Evolutionary conservation across 306 rosid species (phyloP), one percentile per base, ranked within the genome.

Genomic region (Dryas octopetala): DNA sequence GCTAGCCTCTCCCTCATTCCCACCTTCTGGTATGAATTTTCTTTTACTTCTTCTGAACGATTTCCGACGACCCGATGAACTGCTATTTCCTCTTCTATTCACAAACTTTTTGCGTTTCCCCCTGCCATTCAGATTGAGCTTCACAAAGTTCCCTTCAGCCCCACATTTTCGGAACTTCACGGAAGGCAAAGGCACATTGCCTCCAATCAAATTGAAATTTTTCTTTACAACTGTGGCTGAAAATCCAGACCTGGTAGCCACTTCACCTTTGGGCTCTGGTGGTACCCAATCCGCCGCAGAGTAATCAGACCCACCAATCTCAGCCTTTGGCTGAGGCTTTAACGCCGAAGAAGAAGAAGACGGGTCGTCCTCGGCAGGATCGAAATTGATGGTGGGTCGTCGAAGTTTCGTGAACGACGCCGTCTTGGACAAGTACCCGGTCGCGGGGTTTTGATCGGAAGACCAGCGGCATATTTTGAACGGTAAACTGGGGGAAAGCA

Each of bases 101-200:
- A 85, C 7, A 71, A 88, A 90, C 38, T 32, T 32, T 84, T 85
- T 94, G 61, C 75, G 85, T 57, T 85, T 83, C 78, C 38, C 38
- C 38, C 75, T 83, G 7, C 92, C 80, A 61, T 60, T 88, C 84
- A 91, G 0, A 74, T 89, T 87, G 64, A 94, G 83, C 83, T 66
- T 91, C 82, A 91, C 98, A 14, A 88, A 94, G 83, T 94, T 94
- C 5, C 96, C 97, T 62, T 90, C 97, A 0, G 75, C 73, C 1
- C 85, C 81, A 47, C 80, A 68, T 66, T 82, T 82, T 59, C 88
- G 81, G 14, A 82, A 49, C 82, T 88, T 94, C 40, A 73, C 84
- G 0, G 70, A 66, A 16, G 91, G 90, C 51, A 73, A 45, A 4
- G 93, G 86, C 55, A 66, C 81, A 43, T 79, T 86, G 11, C 86